phyloP scores from a whole-genome alignment of 1,284 basidiomycete genomes.

The Cryptococcus depauperatus region DNA sequence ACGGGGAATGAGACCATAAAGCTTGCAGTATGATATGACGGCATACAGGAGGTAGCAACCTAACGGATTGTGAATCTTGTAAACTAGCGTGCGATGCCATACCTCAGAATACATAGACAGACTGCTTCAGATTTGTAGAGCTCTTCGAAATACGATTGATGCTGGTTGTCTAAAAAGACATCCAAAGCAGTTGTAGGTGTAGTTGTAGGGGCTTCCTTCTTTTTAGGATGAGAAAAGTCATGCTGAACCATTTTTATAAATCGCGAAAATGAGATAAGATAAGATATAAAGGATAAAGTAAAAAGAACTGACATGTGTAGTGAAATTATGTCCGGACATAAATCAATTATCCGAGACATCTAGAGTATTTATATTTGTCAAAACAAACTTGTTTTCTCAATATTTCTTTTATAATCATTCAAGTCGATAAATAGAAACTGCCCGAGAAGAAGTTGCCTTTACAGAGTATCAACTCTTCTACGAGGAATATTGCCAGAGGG shows the following conservation, averaged over 20 bases:
- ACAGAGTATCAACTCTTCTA: no score
- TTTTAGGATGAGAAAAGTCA: constrained; percentile 27
- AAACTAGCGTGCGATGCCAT: constrained; percentile 7
- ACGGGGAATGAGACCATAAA: constrained; percentile 78
- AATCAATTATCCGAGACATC: background rate
- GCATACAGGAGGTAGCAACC: constrained; percentile 75
- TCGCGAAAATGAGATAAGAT: background rate
- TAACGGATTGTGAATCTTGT: no score
- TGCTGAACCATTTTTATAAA: constrained; percentile 31
- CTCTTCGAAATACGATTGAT: constrained; percentile 70
- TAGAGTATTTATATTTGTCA: background rate
- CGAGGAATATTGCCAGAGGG: no score
- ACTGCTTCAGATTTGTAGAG: constrained; percentile 84
- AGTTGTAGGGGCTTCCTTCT: constrained; percentile 4
- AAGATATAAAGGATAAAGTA: background rate
- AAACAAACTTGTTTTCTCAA: background rate
- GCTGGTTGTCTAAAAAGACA: constrained; percentile 75
- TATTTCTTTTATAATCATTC: background rate
- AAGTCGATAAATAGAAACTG: no score
- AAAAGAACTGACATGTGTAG: background rate
- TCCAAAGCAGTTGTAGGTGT: constrained; percentile 44
- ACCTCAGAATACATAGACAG: constrained; percentile 91
- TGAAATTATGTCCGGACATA: background rate
- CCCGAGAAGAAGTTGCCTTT: no score
- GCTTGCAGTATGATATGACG: constrained; percentile 85